Base-by-base conservation (phyloP, 2,329 filamentous ascomycete genomes). In the Talaromyces pinophilus region DNA sequence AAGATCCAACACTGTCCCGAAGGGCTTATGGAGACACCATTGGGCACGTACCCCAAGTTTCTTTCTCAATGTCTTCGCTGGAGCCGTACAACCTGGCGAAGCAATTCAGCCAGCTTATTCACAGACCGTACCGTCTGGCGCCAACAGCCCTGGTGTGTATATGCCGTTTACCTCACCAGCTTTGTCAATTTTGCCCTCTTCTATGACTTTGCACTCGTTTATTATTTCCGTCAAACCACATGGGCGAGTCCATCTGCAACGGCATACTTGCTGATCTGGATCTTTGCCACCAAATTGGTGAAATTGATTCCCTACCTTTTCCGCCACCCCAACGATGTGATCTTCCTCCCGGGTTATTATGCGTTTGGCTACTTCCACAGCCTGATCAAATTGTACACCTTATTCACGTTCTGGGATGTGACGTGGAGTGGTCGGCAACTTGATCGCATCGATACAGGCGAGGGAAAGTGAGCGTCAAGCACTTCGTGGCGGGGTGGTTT, bases 351-450 rank as follows among this genome's bases (percentile, higher is more conserved):
- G 0, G 76, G 72, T 0, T 83, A 85, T 54, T 71, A 88, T 15
- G 10, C 79, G 0, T 90, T 89, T 71, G 84, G 79, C 0, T 90
- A 88, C 70, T 74, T 79, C 44, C 87, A 90, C 72, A 83, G 83
- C 30, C 71, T 86, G 1, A 80, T 89, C 69, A 89, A 88, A 76
- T 33, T 88, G 0, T 85, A 81, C 70, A 85, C 85, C 0, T 61
- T 85, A 25, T 62, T 86, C 3, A 90, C 87, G 0, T 83, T 85
- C 60, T 84, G 76, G 72, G 76, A 83, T 61, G 77, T 74, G 28
- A 69, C 61, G 5, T 85, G 83, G 83, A 74, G 69, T 7, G 80
- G 81, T 0, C 74, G 81, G 3, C 72, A 80, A 44, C 72, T 83
- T 42, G 57, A 59, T 44, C 13, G 17, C 5, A 48, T 50, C 25